Percentiles rank a stretch among this genome's conserved stretches.
These are phyloP conservation scores for Pulveroboletus ravenelii DNA, from an alignment of 768 basidiomycete genomes.

Conservation along the genomic window DNA sequence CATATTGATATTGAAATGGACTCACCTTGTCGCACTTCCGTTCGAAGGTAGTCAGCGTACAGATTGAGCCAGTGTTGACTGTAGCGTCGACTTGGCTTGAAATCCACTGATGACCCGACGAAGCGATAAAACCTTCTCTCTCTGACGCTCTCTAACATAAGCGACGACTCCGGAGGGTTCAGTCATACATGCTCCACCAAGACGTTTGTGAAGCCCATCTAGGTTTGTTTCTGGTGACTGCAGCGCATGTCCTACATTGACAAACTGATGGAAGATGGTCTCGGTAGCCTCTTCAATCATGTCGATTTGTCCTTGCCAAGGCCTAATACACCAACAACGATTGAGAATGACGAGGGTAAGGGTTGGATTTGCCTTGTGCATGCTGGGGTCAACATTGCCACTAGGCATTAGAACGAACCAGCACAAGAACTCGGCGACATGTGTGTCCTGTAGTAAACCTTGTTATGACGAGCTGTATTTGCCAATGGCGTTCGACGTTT, in stretches of 20 bases:
- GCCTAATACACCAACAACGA: no score
- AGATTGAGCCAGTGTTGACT: background rate
- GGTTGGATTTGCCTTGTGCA: background rate
- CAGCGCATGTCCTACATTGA: background rate
- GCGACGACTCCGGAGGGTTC: no score
- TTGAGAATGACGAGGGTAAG: background rate
- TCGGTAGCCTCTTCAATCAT: no score
- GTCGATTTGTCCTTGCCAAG: no score
- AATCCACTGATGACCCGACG: background rate
- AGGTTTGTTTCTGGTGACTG: no score
- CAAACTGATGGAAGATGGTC: no score
- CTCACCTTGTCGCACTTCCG: background rate
- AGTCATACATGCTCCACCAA: no score
- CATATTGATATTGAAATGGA: background rate
- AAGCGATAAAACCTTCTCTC: background rate
- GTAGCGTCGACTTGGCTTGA: background rate
- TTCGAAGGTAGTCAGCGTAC: background rate
- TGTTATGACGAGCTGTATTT: conserved; percentile 2
- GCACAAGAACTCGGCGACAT: background rate
- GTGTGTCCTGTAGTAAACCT: background rate
- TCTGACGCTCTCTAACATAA: background rate
- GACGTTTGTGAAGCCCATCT: background rate
- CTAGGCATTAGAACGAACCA: background rate
- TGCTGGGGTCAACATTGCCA: background rate
- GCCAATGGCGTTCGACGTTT: background rate